phyloP scores from a whole-genome alignment of 345 rosid genomes.

The Euphorbia tirucalli region DNA sequence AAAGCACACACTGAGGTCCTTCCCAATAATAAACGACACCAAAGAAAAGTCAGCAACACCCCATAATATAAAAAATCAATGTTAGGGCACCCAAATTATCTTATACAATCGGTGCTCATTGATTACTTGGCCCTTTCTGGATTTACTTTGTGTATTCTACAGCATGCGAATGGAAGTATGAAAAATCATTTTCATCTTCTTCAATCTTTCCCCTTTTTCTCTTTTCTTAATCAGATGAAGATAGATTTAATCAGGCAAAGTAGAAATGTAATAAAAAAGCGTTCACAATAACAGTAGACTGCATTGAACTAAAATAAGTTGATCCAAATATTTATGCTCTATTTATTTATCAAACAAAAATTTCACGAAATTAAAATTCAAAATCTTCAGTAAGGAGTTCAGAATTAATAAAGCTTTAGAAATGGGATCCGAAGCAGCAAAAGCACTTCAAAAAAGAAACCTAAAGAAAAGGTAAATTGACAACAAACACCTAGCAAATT shows the following conservation, averaged over 20 bases:
- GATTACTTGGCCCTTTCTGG: not conserved
- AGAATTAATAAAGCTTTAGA: too few relatives aligned
- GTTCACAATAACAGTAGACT: not conserved
- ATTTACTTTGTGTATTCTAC: not conserved
- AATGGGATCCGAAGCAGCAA: too few relatives aligned
- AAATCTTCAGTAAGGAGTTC: too few relatives aligned
- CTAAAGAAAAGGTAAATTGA: too few relatives aligned
- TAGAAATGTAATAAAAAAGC: not conserved
- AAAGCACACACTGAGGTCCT: slow-evolving; percentile 93
- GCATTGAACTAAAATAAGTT: not conserved
- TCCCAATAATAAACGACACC: slow-evolving; percentile 19
- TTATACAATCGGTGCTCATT: not conserved
- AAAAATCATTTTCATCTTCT: not conserved
- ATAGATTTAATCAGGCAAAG: not conserved
- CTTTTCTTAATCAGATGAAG: not conserved
- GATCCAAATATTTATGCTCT: too few relatives aligned
- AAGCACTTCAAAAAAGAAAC: too few relatives aligned
- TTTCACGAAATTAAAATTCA: too few relatives aligned
- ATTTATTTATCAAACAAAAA: too few relatives aligned
- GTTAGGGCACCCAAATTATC: not conserved
- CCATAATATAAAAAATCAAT: not conserved
- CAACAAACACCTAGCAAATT: too few relatives aligned
- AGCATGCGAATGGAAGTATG: not conserved
- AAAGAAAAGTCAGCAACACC: not conserved
- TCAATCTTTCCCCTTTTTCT: not conserved